Evolutionary conservation across 1,284 basidiomycete genomes (phyloP).

Genomic region (Wallemia ichthyophaga): DNA sequence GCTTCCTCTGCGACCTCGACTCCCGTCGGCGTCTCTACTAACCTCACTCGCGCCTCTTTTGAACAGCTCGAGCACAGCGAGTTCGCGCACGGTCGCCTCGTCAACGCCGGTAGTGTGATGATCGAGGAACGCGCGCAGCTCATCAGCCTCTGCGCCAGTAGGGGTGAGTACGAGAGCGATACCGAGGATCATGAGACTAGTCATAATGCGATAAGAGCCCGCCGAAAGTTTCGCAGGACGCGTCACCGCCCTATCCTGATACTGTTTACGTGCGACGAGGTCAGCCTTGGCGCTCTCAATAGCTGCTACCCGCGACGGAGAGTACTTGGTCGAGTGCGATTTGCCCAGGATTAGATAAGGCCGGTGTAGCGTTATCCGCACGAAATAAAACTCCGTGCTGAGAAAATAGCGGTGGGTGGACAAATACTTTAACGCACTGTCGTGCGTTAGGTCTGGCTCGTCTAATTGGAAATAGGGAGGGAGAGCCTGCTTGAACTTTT

Average conservation of each 20-base stretch:
- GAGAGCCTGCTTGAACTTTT: neutral
- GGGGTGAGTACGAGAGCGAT: conserved; percentile 11
- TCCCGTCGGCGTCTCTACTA: neutral
- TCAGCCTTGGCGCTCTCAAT: conserved; percentile 19
- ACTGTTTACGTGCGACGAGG: conserved; percentile 15
- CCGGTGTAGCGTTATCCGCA: conserved; percentile 16
- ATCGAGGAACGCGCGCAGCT: conserved; percentile 17
- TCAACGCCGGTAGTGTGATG: neutral
- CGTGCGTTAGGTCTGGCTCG: conserved; percentile 4
- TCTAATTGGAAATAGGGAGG: conserved; percentile 5
- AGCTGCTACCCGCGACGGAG: conserved; percentile 13
- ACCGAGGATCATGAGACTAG: neutral
- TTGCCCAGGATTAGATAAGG: neutral
- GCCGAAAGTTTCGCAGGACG: conserved; percentile 2
- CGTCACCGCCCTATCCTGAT: conserved; percentile 16
- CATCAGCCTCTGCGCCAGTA: conserved; percentile 17
- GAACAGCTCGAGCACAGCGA: neutral
- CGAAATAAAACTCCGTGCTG: conserved; percentile 10
- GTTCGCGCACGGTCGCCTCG: neutral
- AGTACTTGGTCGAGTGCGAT: neutral
- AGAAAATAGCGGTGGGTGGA: conserved; percentile 5
- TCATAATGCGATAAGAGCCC: conserved; percentile 3
- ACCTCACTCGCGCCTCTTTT: neutral
- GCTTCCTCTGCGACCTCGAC: too few species aligned
- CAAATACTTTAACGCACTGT: conserved; percentile 4